phyloP scores from a whole-genome alignment of 352 stramenopile species.

The Phytophthora tubulina region DNA sequence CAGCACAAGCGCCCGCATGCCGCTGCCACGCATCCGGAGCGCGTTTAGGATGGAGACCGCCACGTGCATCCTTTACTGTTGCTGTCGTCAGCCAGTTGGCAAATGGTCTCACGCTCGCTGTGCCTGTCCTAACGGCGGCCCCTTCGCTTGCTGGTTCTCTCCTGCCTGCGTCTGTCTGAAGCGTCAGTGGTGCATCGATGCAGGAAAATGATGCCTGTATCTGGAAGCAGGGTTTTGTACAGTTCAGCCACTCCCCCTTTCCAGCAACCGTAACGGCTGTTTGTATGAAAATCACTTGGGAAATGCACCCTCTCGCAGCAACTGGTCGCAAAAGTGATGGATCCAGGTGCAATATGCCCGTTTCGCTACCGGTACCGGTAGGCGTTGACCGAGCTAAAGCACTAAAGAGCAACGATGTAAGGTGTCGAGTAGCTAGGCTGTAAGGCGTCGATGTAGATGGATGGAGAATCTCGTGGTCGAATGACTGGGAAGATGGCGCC shows the following conservation, averaged over 20 bases:
- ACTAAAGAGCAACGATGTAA: background rate
- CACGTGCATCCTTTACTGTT: conserved; percentile 11
- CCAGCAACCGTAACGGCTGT: conserved; percentile 29
- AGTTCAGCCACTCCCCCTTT: conserved; percentile 9
- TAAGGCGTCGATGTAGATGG: background rate
- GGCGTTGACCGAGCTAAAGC: no score
- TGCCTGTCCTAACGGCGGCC: background rate
- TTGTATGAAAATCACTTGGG: conserved; percentile 29
- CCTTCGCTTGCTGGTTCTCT: conserved; percentile 8
- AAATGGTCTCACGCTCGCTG: conserved; percentile 8
- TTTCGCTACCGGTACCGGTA: no score
- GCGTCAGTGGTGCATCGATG: conserved; percentile 18
- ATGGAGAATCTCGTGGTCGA: conserved; percentile 29
- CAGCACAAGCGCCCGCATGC: conserved; percentile 3
- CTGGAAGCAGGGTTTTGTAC: conserved; percentile 22
- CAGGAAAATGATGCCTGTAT: conserved; percentile 28
- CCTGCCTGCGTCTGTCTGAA: conserved; percentile 13
- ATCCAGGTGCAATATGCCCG: background rate
- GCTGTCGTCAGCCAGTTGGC: background rate
- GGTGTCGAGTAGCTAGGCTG: background rate
- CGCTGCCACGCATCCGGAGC: conserved; percentile 21
- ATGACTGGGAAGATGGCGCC: background rate
- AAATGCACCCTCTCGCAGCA: conserved; percentile 13
- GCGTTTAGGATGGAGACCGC: conserved; percentile 6
- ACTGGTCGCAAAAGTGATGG: conserved; percentile 21